Percentiles rank a stretch among this genome's conserved stretches.
phyloP scores from a whole-genome alignment of 2,329 filamentous ascomycete genomes.

The Septoria linicola region DNA sequence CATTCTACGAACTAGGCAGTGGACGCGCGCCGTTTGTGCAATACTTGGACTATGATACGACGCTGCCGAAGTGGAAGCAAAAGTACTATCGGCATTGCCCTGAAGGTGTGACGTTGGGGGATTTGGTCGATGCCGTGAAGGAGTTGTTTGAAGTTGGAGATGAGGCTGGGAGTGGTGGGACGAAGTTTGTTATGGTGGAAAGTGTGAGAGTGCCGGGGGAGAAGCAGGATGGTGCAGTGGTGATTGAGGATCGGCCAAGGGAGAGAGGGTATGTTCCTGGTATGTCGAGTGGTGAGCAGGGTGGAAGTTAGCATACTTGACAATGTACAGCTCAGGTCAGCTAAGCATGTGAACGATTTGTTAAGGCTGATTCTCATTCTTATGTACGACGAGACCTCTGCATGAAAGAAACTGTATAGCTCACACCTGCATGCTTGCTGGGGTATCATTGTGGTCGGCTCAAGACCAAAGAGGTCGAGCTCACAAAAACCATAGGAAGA shows the following conservation, averaged over 20 bases:
- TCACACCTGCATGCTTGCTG: too few species aligned
- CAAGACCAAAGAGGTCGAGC: too few species aligned
- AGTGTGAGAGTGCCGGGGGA: constrained; percentile 18
- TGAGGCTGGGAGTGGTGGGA: too few species aligned
- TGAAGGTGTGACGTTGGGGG: constrained; percentile 24
- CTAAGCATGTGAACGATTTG: too few species aligned
- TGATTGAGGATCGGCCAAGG: constrained; percentile 19
- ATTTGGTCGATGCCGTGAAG: constrained; percentile 24
- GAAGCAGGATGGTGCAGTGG: background rate
- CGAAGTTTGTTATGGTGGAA: constrained; percentile 28
- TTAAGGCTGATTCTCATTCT: too few species aligned
- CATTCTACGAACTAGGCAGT: constrained; percentile 28
- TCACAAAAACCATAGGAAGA: too few species aligned
- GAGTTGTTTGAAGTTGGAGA: constrained; percentile 32
- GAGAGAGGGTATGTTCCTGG: constrained; percentile 18
- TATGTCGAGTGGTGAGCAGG: constrained; percentile 11
- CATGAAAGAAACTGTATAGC: too few species aligned
- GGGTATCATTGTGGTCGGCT: too few species aligned
- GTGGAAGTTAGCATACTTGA: constrained; percentile 5
- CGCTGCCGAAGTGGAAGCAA: constrained; percentile 23
- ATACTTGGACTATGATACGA: constrained; percentile 26
- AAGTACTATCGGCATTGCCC: constrained; percentile 10
- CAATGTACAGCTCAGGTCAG: too few species aligned
- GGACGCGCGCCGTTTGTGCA: constrained; percentile 30
- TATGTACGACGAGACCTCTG: too few species aligned